phyloP scores from a whole-genome alignment of 2,329 filamentous ascomycete species.

The Trichoderma harzianum region DNA sequence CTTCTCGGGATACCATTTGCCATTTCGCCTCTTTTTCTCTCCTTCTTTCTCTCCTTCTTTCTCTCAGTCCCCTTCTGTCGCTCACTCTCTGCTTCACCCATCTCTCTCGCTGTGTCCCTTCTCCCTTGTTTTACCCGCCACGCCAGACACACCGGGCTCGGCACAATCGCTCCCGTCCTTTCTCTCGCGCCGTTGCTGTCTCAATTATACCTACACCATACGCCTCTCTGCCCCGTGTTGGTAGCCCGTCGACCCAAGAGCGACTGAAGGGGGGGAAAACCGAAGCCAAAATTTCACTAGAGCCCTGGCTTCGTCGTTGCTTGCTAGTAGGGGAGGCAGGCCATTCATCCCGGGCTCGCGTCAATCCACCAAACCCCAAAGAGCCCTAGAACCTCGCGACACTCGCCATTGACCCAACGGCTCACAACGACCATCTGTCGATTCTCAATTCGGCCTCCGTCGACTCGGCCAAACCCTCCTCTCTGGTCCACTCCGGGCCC shows the following conservation, averaged over 20 bases:
- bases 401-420: conserved; percentile 15
- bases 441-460: conserved; percentile 9
- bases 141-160: background rate
- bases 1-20: conserved; percentile 5
- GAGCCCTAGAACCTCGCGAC: conserved; percentile 15
- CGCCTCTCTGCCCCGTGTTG: background rate
- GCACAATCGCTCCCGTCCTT: background rate
- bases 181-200: background rate
- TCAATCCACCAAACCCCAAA: conserved; percentile 11
- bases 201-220: background rate
- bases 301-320: conserved; percentile 2
- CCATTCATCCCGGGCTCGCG: conserved; percentile 10
- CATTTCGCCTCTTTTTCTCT: background rate
- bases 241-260: background rate
- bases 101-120: background rate
- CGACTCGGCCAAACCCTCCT: background rate
- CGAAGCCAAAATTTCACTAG: background rate
- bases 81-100: background rate
- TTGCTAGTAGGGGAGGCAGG: conserved; percentile 9
- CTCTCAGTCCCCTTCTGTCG: background rate
- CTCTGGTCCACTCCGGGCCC: conserved; percentile 5
- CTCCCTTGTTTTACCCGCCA: background rate
- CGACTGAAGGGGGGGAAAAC: background rate
- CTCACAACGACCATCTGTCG: conserved; percentile 6
- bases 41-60: background rate